Percentiles rank a stretch among this genome's conserved stretches.
These are phyloP conservation scores for Pestalotiopsis sp. DNA, from an alignment of 2,329 filamentous ascomycete species.

Conservation along the genomic window DNA sequence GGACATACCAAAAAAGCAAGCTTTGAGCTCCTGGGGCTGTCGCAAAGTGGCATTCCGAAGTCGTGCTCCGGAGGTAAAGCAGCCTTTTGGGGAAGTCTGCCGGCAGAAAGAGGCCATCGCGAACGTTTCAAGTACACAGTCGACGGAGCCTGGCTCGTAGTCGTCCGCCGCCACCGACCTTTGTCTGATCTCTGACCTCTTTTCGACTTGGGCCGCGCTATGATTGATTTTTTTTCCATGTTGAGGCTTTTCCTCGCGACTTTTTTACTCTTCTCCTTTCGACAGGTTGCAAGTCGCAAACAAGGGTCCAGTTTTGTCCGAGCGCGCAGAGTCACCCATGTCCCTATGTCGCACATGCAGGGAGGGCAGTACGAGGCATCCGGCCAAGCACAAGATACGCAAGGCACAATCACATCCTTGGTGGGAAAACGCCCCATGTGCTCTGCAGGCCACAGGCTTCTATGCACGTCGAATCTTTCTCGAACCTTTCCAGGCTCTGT, in stretches of 20 bases:
- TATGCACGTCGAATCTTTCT: conserved; percentile 10
- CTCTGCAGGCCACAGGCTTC: not conserved
- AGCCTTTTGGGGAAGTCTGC: conserved; percentile 4
- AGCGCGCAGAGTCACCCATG: not conserved
- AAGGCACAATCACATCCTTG: not conserved
- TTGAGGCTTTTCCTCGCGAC: not conserved
- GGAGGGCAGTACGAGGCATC: not conserved
- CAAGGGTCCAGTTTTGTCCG: conserved; percentile 9
- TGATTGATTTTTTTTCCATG: not conserved
- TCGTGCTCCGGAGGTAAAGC: conserved; percentile 8
- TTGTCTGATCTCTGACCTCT: not conserved
- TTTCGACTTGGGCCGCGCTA: not conserved
- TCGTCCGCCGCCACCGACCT: not conserved
- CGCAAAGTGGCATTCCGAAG: conserved; percentile 5
- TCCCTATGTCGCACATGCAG: not conserved
- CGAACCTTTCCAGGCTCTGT: conserved; percentile 4
- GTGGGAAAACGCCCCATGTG: not conserved
- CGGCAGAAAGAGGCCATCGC: not conserved
- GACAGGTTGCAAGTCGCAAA: not conserved
- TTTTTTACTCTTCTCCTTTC: not conserved
- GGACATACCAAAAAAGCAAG: not conserved
- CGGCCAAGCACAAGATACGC: not conserved
- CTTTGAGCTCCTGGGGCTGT: not conserved
- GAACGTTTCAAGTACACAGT: conserved; percentile 8
- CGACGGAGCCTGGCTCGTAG: not conserved